These are phyloP conservation scores for Elsinoe necatrix DNA, from an alignment of 2,329 filamentous ascomycete genomes.

Conservation along the genomic window DNA sequence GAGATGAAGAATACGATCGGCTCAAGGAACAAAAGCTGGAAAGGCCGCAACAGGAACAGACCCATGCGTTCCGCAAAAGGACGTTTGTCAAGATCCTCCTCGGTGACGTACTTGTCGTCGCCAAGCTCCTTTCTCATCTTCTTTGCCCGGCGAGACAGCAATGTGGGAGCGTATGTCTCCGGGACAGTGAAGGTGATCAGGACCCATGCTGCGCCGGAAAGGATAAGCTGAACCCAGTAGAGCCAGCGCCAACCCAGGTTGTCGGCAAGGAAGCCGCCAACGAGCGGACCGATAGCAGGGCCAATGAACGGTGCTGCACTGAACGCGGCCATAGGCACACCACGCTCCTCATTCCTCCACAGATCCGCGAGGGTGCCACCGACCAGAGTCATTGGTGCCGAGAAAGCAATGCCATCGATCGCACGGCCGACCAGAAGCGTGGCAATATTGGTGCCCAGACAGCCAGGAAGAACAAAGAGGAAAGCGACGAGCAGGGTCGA, in stretches of 20 bases:
- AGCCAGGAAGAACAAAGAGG: constrained; percentile 72
- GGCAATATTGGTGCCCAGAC: constrained; percentile 64
- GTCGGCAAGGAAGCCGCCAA: constrained; percentile 68
- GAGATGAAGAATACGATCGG: constrained; percentile 78
- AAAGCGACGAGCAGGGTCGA: constrained; percentile 61
- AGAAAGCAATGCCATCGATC: constrained; percentile 77
- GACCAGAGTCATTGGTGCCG: constrained; percentile 77
- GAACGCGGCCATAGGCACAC: constrained; percentile 81
- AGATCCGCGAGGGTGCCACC: constrained; percentile 75
- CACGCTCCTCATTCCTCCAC: constrained; percentile 76
- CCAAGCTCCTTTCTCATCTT: constrained; percentile 64
- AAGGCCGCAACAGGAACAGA: constrained; percentile 71
- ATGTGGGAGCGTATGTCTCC: constrained; percentile 76
- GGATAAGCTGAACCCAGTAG: constrained; percentile 78
- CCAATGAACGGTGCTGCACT: constrained; percentile 75
- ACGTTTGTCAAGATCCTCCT: constrained; percentile 68
- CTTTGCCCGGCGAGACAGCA: constrained; percentile 60
- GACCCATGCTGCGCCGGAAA: constrained; percentile 60
- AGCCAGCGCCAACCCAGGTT: constrained; percentile 69
- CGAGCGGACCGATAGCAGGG: constrained; percentile 56
- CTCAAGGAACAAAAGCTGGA: constrained; percentile 77
- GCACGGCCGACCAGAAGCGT: constrained; percentile 68
- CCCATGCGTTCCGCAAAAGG: constrained; percentile 57
- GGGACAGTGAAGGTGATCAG: constrained; percentile 82
- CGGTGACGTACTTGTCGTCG: constrained; percentile 61